A percentile compares a stretch with the other conserved stretches of the same genome.
Conservation (phyloP, 192 early-diverging fungal genomes). For the Linnemannia elongata region DNA sequence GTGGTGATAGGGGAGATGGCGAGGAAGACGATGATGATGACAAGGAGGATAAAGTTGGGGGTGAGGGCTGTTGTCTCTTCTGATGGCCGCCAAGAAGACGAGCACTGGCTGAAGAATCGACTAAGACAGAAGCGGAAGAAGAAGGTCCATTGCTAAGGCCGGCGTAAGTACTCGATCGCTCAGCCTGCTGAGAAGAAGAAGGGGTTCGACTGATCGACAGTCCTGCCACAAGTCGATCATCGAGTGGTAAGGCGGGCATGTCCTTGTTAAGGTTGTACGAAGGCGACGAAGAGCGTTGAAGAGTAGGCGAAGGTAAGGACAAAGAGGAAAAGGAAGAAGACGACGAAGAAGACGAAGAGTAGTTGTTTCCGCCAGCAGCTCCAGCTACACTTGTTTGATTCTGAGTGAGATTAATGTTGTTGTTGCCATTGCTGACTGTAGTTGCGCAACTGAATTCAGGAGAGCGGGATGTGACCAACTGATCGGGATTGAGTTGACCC, state of each 20-base stretch:
- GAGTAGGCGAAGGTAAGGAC: background rate
- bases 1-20: no score
- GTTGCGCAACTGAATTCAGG: background rate
- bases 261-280: background rate
- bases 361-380: background rate
- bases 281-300: background rate
- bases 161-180: conserved; percentile 18
- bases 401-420: background rate
- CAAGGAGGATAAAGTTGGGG: background rate
- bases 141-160: background rate
- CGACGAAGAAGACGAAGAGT: background rate
- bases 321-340: background rate
- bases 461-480: background rate
- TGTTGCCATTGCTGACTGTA: conserved; percentile 6
- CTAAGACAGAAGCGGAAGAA: conserved; percentile 10
- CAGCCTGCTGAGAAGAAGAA: background rate
- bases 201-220: background rate
- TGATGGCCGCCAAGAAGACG: background rate
- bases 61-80: background rate
- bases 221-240: background rate
- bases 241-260: background rate
- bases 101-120: background rate
- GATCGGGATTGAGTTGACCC: conserved; percentile 10
- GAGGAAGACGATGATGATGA: conserved; percentile 1
- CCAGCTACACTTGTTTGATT: no score